Percentiles rank a stretch among this genome's conserved stretches.
phyloP scores from a whole-genome alignment of 305 asterid genomes.

The Plantago rigida region DNA sequence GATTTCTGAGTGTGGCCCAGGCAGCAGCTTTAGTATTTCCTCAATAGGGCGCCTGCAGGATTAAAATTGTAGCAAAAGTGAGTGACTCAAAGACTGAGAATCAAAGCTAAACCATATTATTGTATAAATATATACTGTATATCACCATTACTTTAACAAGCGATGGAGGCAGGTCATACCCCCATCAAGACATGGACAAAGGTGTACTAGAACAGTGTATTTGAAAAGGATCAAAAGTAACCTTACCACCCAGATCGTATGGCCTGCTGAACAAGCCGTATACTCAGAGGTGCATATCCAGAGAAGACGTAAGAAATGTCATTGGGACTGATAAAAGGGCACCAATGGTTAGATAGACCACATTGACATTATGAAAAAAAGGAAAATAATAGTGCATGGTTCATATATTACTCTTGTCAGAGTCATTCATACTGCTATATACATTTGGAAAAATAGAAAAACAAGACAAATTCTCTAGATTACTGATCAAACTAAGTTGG shows the following conservation, averaged over 20 bases:
- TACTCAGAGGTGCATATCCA: conserved; percentile 96
- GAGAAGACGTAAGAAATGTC: conserved; percentile 91
- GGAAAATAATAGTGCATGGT: no score
- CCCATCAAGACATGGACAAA: not conserved
- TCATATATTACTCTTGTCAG: no score
- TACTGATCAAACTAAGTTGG: no score
- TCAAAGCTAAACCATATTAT: not conserved
- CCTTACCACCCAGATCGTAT: conserved; percentile 92
- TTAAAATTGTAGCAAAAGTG: conserved; percentile 17
- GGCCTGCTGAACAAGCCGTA: conserved; percentile 89
- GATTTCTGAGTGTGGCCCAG: conserved; percentile 83
- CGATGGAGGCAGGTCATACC: conserved; percentile 8
- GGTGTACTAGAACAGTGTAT: not conserved
- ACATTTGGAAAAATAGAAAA: no score
- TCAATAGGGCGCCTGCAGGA: conserved; percentile 79
- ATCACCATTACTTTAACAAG: not conserved
- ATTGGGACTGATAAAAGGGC: conserved; percentile 49
- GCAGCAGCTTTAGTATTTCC: conserved; percentile 75
- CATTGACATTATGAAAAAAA: not conserved
- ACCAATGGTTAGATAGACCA: conserved; percentile 17
- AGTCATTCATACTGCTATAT: no score
- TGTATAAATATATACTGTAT: conserved; percentile 8
- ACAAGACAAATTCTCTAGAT: no score
- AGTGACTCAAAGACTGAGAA: not conserved
- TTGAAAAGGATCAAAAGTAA: conserved; percentile 21